Base-by-base conservation (phyloP, 192 early-diverging fungal genomes). In the Haplosporangium gracile region DNA sequence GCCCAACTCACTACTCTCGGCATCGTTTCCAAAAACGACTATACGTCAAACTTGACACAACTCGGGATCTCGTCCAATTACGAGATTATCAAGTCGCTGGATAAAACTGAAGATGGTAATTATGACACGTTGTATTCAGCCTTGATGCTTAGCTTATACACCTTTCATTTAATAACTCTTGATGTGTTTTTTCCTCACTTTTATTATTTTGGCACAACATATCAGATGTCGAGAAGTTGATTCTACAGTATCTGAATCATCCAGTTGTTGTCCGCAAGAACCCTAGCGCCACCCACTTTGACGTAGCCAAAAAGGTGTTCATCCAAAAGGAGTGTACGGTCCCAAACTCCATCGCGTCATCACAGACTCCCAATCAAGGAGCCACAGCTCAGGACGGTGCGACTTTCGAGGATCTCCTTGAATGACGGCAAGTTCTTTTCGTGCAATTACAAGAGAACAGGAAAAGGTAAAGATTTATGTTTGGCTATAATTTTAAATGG, bases 11-110 rank as follows among this genome's bases (percentile, higher is more conserved):
- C 65, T 13, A 45, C 47, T 0, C 65, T 77, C 3, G 39, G 45
- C 6, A 36, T 69, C 13, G 65, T 69, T 6, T 69, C 65, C 8
- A 43, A 49, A 34, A 77, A 77, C 43, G 76, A 77, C 15, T 77
- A 77, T 11, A 40, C n/a, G n/a, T n/a, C n/a, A n/a, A n/a, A n/a
- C n/a, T n/a, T n/a, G n/a, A n/a, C n/a, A n/a, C n/a, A n/a, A n/a
- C n/a, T n/a, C n/a, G n/a, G n/a, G n/a, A n/a, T n/a, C n/a, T n/a
- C n/a, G n/a, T n/a, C n/a, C n/a, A n/a, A n/a, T n/a, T n/a, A n/a
- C n/a, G n/a, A n/a, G n/a, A n/a, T n/a, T n/a, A n/a, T n/a, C n/a
- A n/a, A n/a, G n/a, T n/a, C n/a, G n/a, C n/a, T n/a, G n/a, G n/a
- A n/a, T n/a, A n/a, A n/a, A n/a, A n/a, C n/a, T n/a, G n/a, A n/a